Percentiles rank a stretch among this genome's conserved stretches.
Conservation (phyloP, 2,329 filamentous ascomycete genomes). For the Paracoccidioides brasiliensis region DNA sequence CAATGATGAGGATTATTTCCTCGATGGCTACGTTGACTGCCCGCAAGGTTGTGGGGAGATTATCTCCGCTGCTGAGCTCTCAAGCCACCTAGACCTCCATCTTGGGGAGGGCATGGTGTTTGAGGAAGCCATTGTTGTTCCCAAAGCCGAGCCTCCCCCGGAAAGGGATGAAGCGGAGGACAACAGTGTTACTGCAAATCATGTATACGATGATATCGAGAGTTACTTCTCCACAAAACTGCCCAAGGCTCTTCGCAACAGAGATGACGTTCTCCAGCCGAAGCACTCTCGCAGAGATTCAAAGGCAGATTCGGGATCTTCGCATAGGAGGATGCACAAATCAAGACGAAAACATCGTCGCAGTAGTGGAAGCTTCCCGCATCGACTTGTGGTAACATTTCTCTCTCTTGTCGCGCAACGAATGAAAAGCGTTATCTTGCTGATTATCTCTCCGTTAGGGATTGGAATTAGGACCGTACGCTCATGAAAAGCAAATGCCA, state of each 20-base stretch:
- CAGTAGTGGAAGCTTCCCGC: slow-evolving; percentile 2
- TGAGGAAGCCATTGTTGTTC: slow-evolving; percentile 21
- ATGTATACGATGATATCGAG: slow-evolving; percentile 8
- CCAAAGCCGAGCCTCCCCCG: not conserved
- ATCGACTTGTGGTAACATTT: slow-evolving; percentile 14
- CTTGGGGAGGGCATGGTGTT: slow-evolving; percentile 35
- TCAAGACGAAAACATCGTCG: slow-evolving; percentile 8
- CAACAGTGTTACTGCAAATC: slow-evolving; percentile 3
- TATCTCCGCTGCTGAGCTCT: slow-evolving; percentile 40
- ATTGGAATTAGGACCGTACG: slow-evolving; percentile 56
- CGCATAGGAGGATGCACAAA: slow-evolving; percentile 15
- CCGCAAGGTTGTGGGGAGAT: slow-evolving; percentile 48
- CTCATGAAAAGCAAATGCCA: slow-evolving; percentile 63
- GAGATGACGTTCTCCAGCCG: slow-evolving; percentile 11
- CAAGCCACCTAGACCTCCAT: slow-evolving; percentile 49
- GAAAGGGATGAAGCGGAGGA: not conserved
- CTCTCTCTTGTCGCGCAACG: not conserved
- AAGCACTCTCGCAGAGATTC: slow-evolving; percentile 14
- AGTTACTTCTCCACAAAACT: slow-evolving; percentile 12
- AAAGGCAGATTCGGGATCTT: slow-evolving; percentile 16
- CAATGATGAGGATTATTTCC: slow-evolving; percentile 7
- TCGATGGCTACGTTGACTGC: slow-evolving; percentile 38
- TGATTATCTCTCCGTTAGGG: slow-evolving; percentile 22
- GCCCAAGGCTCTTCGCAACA: slow-evolving; percentile 14
- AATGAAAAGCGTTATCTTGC: too few relatives aligned